Evolutionary conservation across 2,329 filamentous ascomycete genomes (phyloP).

Genomic region (Cordyceps cateniannulata): DNA sequence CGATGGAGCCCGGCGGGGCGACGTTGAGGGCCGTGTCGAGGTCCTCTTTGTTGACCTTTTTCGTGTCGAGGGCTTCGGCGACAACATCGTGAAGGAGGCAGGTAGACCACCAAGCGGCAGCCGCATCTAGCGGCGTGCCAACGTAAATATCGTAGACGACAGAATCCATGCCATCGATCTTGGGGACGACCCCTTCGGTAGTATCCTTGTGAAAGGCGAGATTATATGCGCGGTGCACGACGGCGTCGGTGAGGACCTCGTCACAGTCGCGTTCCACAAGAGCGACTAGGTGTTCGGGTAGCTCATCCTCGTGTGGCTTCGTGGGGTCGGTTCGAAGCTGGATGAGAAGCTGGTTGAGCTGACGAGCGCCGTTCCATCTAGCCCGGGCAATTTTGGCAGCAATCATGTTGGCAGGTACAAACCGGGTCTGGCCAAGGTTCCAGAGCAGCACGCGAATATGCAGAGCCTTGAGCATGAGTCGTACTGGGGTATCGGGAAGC

Average conservation of each 20-base stretch:
- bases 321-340: slow-evolving; percentile 35
- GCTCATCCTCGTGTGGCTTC: slow-evolving; percentile 46
- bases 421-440: slow-evolving; percentile 63
- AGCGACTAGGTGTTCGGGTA: slow-evolving; percentile 69
- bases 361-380: slow-evolving; percentile 76
- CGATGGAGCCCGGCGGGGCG: slow-evolving; percentile 72
- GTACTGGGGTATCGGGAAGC: slow-evolving; percentile 71
- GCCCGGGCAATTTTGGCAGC: slow-evolving; percentile 67
- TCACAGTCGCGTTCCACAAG: slow-evolving; percentile 77
- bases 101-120: slow-evolving; percentile 87
- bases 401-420: slow-evolving; percentile 58
- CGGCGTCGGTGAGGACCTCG: slow-evolving; percentile 68
- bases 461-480: slow-evolving; percentile 86
- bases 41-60: slow-evolving; percentile 28
- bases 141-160: slow-evolving; percentile 83
- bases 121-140: slow-evolving; percentile 78
- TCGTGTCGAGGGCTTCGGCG: slow-evolving; percentile 48
- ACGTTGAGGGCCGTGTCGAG: slow-evolving; percentile 64
- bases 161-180: slow-evolving; percentile 68
- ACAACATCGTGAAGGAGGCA: slow-evolving; percentile 65
- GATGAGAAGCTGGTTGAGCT: slow-evolving; percentile 47
- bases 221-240: slow-evolving; percentile 82
- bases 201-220: slow-evolving; percentile 81
- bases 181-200: slow-evolving; percentile 54
- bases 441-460: slow-evolving; percentile 87